Evolutionary conservation across 2,329 filamentous ascomycete species (phyloP), one percentile per base, ranked within the genome.

Genomic region (Pyrenophora seminiperda): DNA sequence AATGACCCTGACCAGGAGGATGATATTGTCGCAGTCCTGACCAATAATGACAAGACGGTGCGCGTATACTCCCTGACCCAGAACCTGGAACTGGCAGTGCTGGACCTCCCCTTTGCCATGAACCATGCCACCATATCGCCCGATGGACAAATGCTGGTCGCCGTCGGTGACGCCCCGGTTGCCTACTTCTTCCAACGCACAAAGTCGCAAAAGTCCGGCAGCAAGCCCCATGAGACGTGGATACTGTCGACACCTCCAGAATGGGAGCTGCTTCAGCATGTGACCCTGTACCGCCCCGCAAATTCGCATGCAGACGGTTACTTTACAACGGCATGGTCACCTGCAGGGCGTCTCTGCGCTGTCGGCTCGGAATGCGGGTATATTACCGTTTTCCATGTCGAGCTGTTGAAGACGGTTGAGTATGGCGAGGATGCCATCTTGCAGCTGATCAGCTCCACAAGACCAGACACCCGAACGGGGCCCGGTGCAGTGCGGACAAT

Each of bases 121-220:
- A 99, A 99, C 65, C 91, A 95, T 66, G 90, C 92, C 27, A 84
- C 92, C n/a, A 87, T 99, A 43, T 97, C 93, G 5, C 94, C 93
- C 0, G 89, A 97, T 68, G 93, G 92, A 1, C 83, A 81, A 15
- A 75, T 93, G 9, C 79, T 97, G 15, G 82, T 92, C 5, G 90
- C 91, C 2, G 89, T 97, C 34, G 89, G 93, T 32, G 94, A 99
- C 68, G 88, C 92, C 63, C 88, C 91, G 1, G 89, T 85, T 57
- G 84, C 93, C 15, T 97, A 94, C 72, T 86, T 97, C 58, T 94
- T 96, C 71, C 77, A 83, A 57, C 79, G 87, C 56, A 38, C 77
- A 59, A 49, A 74, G 33, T 58, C 71, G 38, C 60, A 54, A 18
- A 66, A 63, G 55, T 48, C 65, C 24, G 55, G 59, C 50, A 51